These are phyloP conservation scores for Peribolospora baueri DNA, from an alignment of 768 basidiomycete species.

Conservation along the genomic window DNA sequence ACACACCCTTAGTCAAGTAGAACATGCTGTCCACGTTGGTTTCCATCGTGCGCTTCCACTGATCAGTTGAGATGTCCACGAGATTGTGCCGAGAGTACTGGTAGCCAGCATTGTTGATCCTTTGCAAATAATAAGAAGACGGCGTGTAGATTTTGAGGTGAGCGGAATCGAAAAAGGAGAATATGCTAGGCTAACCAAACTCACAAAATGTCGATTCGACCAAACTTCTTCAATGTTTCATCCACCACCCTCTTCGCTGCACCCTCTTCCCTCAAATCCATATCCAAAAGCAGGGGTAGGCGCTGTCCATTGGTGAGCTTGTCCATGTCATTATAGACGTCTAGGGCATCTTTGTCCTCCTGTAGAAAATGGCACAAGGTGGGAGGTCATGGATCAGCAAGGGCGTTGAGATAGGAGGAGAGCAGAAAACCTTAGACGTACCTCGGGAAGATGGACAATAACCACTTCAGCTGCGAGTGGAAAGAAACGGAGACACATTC, in stretches of 20 bases:
- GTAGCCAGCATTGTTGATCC: too few relatives aligned
- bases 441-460: constrained; percentile 11
- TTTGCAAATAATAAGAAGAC: too few relatives aligned
- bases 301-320: constrained; percentile 22
- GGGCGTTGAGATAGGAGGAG: neutral
- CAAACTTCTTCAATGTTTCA: constrained; percentile 22
- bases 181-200: constrained; percentile 1
- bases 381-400: neutral
- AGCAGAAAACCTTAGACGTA: neutral
- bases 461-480: constrained; percentile 16
- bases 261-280: constrained; percentile 24
- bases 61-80: too few relatives aligned
- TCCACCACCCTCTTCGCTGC: constrained; percentile 22
- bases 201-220: constrained; percentile 23
- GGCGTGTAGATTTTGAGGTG: too few relatives aligned
- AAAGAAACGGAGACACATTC: neutral
- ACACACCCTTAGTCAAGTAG: too few relatives aligned
- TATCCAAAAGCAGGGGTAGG: constrained; percentile 21
- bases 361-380: constrained; percentile 1
- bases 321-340: constrained; percentile 21
- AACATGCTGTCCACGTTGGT: too few relatives aligned
- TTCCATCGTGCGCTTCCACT: too few relatives aligned
- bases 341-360: constrained; percentile 25
- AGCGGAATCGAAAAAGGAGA: too few relatives aligned
- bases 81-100: too few relatives aligned